These are phyloP conservation scores for Bruguiera parviflora DNA, from an alignment of 345 rosid genomes.

Conservation along the genomic window DNA sequence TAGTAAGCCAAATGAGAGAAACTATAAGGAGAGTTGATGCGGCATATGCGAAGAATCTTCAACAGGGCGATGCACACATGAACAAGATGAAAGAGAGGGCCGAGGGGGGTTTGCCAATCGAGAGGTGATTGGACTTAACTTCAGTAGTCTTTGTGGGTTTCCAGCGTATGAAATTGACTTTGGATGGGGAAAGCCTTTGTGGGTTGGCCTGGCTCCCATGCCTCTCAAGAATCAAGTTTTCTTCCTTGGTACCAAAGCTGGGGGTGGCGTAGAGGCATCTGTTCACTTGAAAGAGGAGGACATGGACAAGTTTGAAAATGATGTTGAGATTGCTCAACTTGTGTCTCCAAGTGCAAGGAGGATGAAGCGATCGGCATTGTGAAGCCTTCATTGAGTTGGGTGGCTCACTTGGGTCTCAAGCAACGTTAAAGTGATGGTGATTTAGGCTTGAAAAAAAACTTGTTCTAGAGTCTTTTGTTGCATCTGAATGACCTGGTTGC, in stretches of 20 bases:
- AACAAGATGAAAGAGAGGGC: not conserved
- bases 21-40: constrained; percentile 7
- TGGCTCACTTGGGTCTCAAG: too few species aligned
- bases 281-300: constrained; percentile 1
- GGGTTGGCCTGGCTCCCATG: constrained; percentile 1
- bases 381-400: too few species aligned
- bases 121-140: not conserved
- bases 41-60: constrained; percentile 6
- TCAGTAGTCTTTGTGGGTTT: constrained; percentile 1
- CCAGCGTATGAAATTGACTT: constrained; percentile 6
- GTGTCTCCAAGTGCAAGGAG: too few species aligned
- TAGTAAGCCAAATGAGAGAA: constrained; percentile 6
- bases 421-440: too few species aligned
- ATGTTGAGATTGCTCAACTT: not conserved
- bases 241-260: not conserved
- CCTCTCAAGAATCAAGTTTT: constrained; percentile 1
- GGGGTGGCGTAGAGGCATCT: constrained; percentile 7
- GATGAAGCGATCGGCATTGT: too few species aligned
- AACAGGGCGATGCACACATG: constrained; percentile 10
- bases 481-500: too few species aligned
- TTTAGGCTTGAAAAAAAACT: too few species aligned
- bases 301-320: not conserved
- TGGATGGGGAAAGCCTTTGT: constrained; percentile 5
- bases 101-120: not conserved
- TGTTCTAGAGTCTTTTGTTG: too few species aligned